A percentile compares a stretch with the other conserved stretches of the same genome.
These are phyloP conservation scores for Rheum nobile DNA, from an alignment of 148 eudicot species.

Conservation along the genomic window DNA sequence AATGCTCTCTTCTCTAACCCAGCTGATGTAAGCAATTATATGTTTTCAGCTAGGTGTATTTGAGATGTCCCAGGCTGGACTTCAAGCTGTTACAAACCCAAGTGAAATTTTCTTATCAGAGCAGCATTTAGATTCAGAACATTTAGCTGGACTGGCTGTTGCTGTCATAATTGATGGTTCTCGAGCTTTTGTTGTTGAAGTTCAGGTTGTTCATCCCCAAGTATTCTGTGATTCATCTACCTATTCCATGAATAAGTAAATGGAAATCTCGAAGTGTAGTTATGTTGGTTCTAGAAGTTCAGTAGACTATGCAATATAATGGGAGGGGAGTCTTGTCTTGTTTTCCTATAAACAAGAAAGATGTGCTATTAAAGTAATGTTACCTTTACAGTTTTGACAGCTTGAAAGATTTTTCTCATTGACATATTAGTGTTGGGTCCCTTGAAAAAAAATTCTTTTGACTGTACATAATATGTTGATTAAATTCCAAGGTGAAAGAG, in stretches of 20 bases:
- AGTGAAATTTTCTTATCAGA: slow-evolving; percentile 79
- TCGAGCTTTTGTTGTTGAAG: slow-evolving; percentile 80
- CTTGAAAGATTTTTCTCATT: background rate
- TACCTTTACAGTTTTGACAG: background rate
- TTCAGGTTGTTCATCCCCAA: slow-evolving; percentile 46
- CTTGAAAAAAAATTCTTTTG: background rate
- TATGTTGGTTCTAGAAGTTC: background rate
- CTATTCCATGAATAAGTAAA: background rate
- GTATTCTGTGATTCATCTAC: background rate
- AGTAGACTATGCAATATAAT: background rate
- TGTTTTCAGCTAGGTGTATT: slow-evolving; percentile 81
- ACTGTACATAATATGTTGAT: background rate
- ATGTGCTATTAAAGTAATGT: background rate
- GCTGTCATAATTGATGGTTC: slow-evolving; percentile 85
- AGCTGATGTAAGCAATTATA: background rate
- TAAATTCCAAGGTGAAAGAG: background rate
- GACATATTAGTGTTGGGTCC: background rate
- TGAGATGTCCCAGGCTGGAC: slow-evolving; percentile 73
- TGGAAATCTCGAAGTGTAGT: background rate
- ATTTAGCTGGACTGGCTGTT: slow-evolving; percentile 80
- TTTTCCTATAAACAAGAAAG: background rate
- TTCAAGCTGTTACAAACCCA: slow-evolving; percentile 71
- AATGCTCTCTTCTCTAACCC: background rate
- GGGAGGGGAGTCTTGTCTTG: background rate
- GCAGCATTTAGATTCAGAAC: slow-evolving; percentile 63